Percentiles rank a stretch among this genome's conserved stretches.
phyloP scores from a whole-genome alignment of 1,139 yeast species.

The Debaryomyces subglobosus region DNA sequence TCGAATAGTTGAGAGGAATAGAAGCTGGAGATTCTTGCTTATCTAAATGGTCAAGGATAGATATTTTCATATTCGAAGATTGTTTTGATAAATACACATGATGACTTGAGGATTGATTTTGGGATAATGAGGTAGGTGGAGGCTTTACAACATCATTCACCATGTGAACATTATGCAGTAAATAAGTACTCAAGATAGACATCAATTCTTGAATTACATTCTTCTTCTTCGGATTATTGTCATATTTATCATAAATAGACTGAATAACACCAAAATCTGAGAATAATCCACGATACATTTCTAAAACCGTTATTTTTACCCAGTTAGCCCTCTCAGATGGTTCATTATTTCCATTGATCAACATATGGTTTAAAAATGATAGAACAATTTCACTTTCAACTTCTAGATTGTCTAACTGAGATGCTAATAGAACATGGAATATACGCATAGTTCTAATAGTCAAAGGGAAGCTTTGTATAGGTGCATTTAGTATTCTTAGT shows the following conservation, averaged over 20 bases:
- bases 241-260: conserved; percentile 63
- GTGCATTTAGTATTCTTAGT: conserved; percentile 61
- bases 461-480: conserved; percentile 63
- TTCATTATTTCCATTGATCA: conserved; percentile 32
- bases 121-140: conserved; percentile 13
- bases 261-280: conserved; percentile 56
- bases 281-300: conserved; percentile 64
- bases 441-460: conserved; percentile 76
- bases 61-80: conserved; percentile 46
- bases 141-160: conserved; percentile 40
- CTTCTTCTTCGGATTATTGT: conserved; percentile 57
- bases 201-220: conserved; percentile 64
- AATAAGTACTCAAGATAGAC: conserved; percentile 40
- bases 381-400: conserved; percentile 82
- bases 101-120: conserved; percentile 6
- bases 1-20: conserved; percentile 63
- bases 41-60: conserved; percentile 75
- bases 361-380: conserved; percentile 69
- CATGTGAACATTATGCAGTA: conserved; percentile 33
- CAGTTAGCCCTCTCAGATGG: conserved; percentile 38
- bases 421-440: conserved; percentile 58
- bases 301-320: conserved; percentile 75
- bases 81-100: conserved; percentile 25
- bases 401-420: conserved; percentile 62
- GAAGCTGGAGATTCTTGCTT: conserved; percentile 68